These are phyloP conservation scores for Cercospora beticola DNA, from an alignment of 2,329 filamentous ascomycete species.

Conservation along the genomic window DNA sequence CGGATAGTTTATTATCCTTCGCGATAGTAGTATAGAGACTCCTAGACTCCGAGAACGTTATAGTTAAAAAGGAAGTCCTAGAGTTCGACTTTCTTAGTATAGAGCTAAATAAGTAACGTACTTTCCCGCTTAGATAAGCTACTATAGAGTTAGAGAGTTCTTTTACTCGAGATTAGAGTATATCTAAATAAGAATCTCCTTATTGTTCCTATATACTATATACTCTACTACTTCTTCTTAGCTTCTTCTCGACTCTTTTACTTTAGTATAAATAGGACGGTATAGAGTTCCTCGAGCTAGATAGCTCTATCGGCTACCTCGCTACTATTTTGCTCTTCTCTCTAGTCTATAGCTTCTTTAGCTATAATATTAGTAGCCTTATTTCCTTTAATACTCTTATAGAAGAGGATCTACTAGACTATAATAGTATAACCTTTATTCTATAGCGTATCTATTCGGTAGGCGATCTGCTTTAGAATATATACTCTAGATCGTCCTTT, in stretches of 20 bases:
- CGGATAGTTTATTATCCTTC: constrained; percentile 19
- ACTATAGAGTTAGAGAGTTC: not conserved
- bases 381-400: not conserved
- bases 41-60: constrained; percentile 7
- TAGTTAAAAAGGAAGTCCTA: constrained; percentile 17
- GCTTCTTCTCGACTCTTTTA: not conserved
- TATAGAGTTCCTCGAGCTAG: not conserved
- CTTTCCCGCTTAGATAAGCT: constrained; percentile 1
- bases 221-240: not conserved
- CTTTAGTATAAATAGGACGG: not conserved
- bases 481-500: not conserved
- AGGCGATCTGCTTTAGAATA: not conserved
- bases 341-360: not conserved
- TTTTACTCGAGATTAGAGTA: not conserved
- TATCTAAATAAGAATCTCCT: not conserved
- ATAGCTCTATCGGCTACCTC: not conserved
- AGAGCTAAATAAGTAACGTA: constrained; percentile 17
- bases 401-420: not conserved
- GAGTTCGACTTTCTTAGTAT: constrained; percentile 21
- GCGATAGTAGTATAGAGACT: constrained; percentile 14
- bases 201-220: not conserved
- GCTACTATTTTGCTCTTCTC: not conserved
- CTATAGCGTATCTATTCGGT: not conserved
- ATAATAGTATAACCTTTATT: not conserved
- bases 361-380: not conserved